Conservation (phyloP, 2,329 filamentous ascomycete genomes). For the Mycosphaerella sp. region DNA sequence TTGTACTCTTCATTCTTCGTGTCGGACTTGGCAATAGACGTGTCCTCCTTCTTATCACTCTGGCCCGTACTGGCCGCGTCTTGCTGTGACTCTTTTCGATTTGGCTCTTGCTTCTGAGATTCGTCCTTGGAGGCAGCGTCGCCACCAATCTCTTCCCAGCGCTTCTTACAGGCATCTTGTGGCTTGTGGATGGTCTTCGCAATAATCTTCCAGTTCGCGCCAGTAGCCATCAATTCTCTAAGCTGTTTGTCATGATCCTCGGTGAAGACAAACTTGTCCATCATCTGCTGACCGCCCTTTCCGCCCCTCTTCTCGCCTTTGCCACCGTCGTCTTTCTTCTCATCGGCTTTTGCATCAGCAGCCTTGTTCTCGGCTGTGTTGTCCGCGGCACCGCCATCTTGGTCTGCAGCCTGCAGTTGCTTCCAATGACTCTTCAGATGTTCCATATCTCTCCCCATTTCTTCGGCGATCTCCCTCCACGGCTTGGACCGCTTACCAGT, state of each 20-base stretch:
- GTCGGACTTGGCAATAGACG: background rate
- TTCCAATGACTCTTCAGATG: conserved; percentile 9
- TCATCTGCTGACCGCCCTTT: background rate
- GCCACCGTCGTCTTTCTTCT: background rate
- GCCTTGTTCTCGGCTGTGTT: conserved; percentile 1
- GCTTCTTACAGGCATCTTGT: conserved; percentile 5
- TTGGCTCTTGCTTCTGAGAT: conserved; percentile 8
- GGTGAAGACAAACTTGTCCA: conserved; percentile 12
- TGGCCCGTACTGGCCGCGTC: conserved; percentile 19
- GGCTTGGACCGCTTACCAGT: conserved; percentile 6
- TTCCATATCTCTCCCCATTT: background rate
- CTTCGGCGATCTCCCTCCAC: conserved; percentile 16
- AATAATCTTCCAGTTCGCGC: conserved; percentile 8
- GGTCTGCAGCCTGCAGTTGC: conserved; percentile 9
- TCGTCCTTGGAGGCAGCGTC: conserved; percentile 6
- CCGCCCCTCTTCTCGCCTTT: conserved; percentile 4
- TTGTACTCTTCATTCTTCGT: conserved; percentile 7
- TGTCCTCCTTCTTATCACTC: conserved; percentile 11
- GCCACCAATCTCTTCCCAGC: conserved; percentile 9
- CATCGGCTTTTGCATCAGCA: conserved; percentile 1
- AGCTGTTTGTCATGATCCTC: conserved; percentile 20
- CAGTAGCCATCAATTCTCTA: conserved; percentile 8
- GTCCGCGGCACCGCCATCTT: conserved; percentile 6
- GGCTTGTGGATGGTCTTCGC: conserved; percentile 8
- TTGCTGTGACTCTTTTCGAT: conserved; percentile 16